Evolutionary conservation across 202 grass and related monocot genomes (phyloP).

Genomic region (Setaria viridis): DNA sequence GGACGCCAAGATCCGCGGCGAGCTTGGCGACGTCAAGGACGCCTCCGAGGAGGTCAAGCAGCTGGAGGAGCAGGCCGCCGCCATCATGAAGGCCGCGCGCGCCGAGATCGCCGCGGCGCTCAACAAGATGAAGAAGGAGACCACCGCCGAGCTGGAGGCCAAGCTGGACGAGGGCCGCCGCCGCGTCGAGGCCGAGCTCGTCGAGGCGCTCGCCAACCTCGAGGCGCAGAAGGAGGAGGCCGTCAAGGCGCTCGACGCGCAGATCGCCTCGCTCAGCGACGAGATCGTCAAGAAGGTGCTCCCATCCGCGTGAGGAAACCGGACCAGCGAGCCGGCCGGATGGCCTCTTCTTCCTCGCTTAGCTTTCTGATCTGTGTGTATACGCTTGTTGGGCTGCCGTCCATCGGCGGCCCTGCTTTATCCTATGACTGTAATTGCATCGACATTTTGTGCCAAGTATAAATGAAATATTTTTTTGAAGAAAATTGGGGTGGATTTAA

Average conservation of each 20-base stretch:
- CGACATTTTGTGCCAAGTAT: slow-evolving; percentile 34
- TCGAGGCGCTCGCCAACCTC: slow-evolving; percentile 73
- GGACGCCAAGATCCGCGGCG: slow-evolving; percentile 83
- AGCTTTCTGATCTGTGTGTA: slow-evolving; percentile 39
- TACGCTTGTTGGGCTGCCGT: slow-evolving; percentile 28
- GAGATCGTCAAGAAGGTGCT: slow-evolving; percentile 98
- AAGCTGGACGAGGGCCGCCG: slow-evolving; percentile 82
- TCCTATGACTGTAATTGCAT: slow-evolving; percentile 44
- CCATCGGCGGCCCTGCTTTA: slow-evolving; percentile 6
- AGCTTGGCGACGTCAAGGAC: slow-evolving; percentile 93
- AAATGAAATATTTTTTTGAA: slow-evolving; percentile 47
- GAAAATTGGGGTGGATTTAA: background rate
- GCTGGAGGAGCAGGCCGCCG: slow-evolving; percentile 83
- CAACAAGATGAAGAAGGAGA: slow-evolving; percentile 99
- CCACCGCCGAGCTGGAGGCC: slow-evolving; percentile 73
- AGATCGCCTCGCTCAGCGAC: slow-evolving; percentile 91
- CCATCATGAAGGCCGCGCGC: slow-evolving; percentile 82
- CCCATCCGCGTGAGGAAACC: slow-evolving; percentile 50
- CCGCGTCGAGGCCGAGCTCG: slow-evolving; percentile 79
- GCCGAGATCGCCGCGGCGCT: slow-evolving; percentile 95
- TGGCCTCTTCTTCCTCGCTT: background rate
- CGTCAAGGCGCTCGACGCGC: slow-evolving; percentile 77
- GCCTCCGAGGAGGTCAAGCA: slow-evolving; percentile 89
- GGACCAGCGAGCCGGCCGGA: slow-evolving; percentile 12
- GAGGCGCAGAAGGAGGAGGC: slow-evolving; percentile 90